These are phyloP conservation scores for Allomyces arbusculus DNA, from an alignment of 192 early-diverging fungal species.

Conservation along the genomic window DNA sequence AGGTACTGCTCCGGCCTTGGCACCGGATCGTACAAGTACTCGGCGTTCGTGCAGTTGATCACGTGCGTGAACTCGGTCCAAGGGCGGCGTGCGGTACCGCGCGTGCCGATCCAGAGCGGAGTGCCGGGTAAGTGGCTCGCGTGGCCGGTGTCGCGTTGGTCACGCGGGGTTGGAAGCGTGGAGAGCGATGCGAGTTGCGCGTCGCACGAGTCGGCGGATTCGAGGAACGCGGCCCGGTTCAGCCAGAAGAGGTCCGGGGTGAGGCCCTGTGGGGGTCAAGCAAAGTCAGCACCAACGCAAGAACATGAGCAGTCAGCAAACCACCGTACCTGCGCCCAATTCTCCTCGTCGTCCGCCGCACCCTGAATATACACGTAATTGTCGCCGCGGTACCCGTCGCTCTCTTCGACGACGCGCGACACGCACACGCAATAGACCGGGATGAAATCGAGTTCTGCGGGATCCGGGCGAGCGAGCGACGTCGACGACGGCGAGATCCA, in stretches of 20 bases:
- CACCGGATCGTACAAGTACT: neutral
- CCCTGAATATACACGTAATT: slow-evolving; percentile 73
- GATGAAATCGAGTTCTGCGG: slow-evolving; percentile 26
- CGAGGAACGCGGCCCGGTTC: neutral
- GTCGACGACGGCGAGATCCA: slow-evolving; percentile 52
- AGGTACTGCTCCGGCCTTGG: neutral
- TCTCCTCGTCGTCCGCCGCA: slow-evolving; percentile 72
- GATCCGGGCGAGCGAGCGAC: slow-evolving; percentile 19
- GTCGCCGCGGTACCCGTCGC: slow-evolving; percentile 8
- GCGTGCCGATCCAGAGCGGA: neutral
- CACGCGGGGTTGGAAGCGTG: neutral
- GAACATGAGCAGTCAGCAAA: slow-evolving; percentile 7
- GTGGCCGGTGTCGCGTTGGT: neutral
- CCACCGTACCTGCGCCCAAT: slow-evolving; percentile 30
- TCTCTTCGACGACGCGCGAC: slow-evolving; percentile 31
- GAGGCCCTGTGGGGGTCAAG: neutral
- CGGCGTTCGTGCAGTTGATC: neutral
- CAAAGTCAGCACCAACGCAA: too few species aligned
- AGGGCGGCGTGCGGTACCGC: neutral
- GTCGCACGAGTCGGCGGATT: neutral
- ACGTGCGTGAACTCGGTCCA: neutral
- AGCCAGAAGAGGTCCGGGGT: neutral
- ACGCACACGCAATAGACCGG: slow-evolving; percentile 64
- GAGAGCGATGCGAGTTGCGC: neutral
- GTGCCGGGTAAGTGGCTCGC: neutral